Percentiles rank a stretch among this genome's conserved stretches.
Conservation (phyloP, 2,329 filamentous ascomycete genomes). For the Colletotrichum neosansevieriae region DNA sequence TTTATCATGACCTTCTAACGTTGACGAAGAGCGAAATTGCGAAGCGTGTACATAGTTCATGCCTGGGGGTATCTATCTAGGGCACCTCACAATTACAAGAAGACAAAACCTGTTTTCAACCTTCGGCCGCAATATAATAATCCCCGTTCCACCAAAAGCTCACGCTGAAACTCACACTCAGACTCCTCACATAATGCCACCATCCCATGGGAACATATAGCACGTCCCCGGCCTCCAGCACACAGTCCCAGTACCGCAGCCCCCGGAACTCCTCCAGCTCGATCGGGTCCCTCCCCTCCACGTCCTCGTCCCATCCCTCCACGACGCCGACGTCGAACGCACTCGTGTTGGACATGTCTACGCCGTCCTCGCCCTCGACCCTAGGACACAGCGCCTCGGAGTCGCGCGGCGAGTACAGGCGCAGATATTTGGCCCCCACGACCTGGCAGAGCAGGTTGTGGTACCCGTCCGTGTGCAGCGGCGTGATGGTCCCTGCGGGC, state of each 20-base stretch:
- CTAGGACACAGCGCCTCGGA: constrained; percentile 71
- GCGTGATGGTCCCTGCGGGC: constrained; percentile 87
- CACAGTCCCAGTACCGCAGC: constrained; percentile 78
- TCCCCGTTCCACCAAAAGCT: constrained; percentile 91
- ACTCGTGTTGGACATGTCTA: constrained; percentile 96
- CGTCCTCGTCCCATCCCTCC: constrained; percentile 67
- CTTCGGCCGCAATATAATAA: constrained; percentile 3
- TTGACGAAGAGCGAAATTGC: background rate
- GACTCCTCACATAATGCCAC: constrained; percentile 96
- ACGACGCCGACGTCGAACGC: constrained; percentile 79
- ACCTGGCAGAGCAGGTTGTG: constrained; percentile 93
- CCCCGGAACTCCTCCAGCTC: constrained; percentile 63
- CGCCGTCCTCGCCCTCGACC: constrained; percentile 79
- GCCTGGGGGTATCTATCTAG: constrained; percentile 8
- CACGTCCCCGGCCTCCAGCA: constrained; percentile 84
- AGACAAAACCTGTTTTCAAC: background rate
- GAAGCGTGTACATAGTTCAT: constrained; percentile 12
- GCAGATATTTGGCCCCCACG: constrained; percentile 91
- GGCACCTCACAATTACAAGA: background rate
- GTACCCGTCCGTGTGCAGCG: constrained; percentile 92
- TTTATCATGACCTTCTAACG: background rate
- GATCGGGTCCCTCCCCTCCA: constrained; percentile 48
- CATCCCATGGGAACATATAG: constrained; percentile 93
- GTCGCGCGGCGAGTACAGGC: constrained; percentile 80
- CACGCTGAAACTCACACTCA: constrained; percentile 91